Conservation (phyloP, 2,329 filamentous ascomycete genomes). For the Xylaria sp. region DNA sequence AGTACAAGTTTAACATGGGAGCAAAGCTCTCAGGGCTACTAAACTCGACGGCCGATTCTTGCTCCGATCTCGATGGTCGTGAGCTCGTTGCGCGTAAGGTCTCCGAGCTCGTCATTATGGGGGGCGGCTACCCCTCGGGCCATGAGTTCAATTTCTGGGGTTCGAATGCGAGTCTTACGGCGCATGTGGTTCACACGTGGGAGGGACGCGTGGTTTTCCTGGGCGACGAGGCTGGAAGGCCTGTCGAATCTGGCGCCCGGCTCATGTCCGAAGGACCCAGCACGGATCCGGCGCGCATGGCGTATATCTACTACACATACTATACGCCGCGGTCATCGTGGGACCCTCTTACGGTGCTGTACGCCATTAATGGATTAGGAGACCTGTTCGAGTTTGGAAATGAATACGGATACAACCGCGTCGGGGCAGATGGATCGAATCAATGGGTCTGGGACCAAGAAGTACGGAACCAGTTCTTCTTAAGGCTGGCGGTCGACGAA, state of each 20-base stretch:
- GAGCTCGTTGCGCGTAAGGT: slow-evolving; percentile 59
- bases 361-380: slow-evolving; percentile 53
- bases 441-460: slow-evolving; percentile 54
- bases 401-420: slow-evolving; percentile 54
- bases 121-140: slow-evolving; percentile 60
- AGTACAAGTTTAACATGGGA: not conserved
- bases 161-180: slow-evolving; percentile 52
- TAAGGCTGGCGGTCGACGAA: slow-evolving; percentile 46
- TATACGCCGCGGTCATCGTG: slow-evolving; percentile 51
- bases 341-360: slow-evolving; percentile 57
- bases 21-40: slow-evolving; percentile 57
- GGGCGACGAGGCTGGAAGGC: slow-evolving; percentile 57
- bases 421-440: slow-evolving; percentile 56
- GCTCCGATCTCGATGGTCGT: slow-evolving; percentile 54
- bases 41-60: slow-evolving; percentile 55
- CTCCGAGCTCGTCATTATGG: slow-evolving; percentile 63
- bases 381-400: slow-evolving; percentile 54
- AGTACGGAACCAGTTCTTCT: slow-evolving; percentile 54
- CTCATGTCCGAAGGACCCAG: slow-evolving; percentile 42
- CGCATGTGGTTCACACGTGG: slow-evolving; percentile 61
- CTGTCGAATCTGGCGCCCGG: slow-evolving; percentile 55
- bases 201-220: slow-evolving; percentile 54
- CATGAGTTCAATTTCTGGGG: slow-evolving; percentile 63
- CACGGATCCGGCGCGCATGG: slow-evolving; percentile 52
- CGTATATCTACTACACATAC: slow-evolving; percentile 57